Percentiles rank a stretch among this genome's conserved stretches.
phyloP scores from a whole-genome alignment of 768 basidiomycete species.

The Gymnopilus junonius region DNA sequence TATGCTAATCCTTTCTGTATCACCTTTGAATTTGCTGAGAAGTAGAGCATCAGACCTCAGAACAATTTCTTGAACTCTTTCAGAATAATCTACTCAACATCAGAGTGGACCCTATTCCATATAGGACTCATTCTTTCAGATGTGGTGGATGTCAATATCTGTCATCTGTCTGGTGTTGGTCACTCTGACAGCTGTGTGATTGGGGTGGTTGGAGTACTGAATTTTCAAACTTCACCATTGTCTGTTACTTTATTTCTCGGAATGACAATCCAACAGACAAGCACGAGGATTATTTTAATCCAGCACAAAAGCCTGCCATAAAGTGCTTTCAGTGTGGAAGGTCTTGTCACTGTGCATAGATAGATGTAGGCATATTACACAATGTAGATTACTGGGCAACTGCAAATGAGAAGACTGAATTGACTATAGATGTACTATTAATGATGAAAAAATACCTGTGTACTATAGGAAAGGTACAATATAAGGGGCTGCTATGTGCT shows the following conservation, averaged over 20 bases:
- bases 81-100: not conserved
- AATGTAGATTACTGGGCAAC: too few species aligned
- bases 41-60: not conserved
- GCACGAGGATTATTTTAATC: conserved; percentile 40
- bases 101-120: not conserved
- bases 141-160: not conserved
- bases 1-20: not conserved
- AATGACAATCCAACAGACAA: conserved; percentile 35
- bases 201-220: conserved; percentile 51
- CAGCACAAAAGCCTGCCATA: not conserved
- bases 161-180: conserved; percentile 30
- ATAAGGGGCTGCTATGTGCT: too few species aligned
- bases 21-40: not conserved
- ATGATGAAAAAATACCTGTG: too few species aligned
- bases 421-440: too few species aligned
- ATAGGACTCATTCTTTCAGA: not conserved
- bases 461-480: too few species aligned
- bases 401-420: not conserved
- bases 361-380: not conserved
- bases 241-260: conserved; percentile 44
- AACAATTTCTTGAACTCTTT: not conserved
- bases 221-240: conserved; percentile 40
- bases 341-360: conserved; percentile 8
- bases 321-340: not conserved
- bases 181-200: conserved; percentile 39